Percentiles rank a stretch among this genome's conserved stretches.
phyloP scores from a whole-genome alignment of 192 early-diverging fungal species.

The Geranomyces michiganensis region DNA sequence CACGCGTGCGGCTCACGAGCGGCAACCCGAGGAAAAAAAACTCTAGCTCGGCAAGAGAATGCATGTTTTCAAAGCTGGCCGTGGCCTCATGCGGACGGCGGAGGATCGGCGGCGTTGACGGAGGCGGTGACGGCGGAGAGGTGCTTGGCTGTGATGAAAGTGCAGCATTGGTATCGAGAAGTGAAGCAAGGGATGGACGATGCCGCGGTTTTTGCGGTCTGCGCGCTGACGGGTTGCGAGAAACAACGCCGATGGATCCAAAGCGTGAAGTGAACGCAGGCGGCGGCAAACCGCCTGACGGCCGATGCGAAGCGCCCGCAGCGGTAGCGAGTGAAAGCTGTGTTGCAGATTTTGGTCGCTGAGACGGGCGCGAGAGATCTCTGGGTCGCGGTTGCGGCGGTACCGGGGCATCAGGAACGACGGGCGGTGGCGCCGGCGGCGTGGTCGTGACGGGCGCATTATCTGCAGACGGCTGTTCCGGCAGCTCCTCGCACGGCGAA shows the following conservation, averaged over 20 bases:
- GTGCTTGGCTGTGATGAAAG: background rate
- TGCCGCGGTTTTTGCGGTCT: background rate
- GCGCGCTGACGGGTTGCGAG: background rate
- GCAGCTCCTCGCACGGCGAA: no score
- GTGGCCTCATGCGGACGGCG: background rate
- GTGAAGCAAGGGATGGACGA: slow-evolving; percentile 16
- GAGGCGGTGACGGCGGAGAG: background rate
- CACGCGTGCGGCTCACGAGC: background rate
- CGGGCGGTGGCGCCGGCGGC: background rate
- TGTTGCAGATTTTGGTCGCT: background rate
- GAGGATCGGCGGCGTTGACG: background rate
- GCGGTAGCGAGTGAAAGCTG: background rate
- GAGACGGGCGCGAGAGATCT: background rate
- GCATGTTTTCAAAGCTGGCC: slow-evolving; percentile 26
- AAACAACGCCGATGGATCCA: slow-evolving; percentile 1
- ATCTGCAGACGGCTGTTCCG: no score
- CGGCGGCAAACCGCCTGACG: background rate
- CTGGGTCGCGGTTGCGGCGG: background rate
- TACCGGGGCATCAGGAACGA: background rate
- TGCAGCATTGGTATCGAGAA: background rate
- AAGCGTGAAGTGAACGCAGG: slow-evolving; percentile 9
- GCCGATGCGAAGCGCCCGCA: background rate
- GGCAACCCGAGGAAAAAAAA: slow-evolving; percentile 27
- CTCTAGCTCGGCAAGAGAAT: slow-evolving; percentile 21
- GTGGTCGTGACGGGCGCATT: no score